Base-by-base conservation (phyloP, 2,329 filamentous ascomycete genomes). In the Monilinia polystroma region DNA sequence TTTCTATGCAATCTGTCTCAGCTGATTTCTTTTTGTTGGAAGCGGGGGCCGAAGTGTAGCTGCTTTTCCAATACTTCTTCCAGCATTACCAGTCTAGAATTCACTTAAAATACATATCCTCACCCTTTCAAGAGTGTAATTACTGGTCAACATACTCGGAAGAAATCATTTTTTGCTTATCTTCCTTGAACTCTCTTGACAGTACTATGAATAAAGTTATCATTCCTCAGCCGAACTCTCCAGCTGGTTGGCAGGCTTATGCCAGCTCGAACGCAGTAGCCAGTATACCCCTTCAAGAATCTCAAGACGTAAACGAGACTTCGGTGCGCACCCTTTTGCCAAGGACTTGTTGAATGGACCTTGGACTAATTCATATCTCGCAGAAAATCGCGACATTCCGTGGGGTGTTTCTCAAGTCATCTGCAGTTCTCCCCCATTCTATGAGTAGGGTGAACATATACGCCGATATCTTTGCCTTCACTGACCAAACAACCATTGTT, bases 201-300 rank as follows among this genome's bases (percentile, higher is more conserved):
- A 3, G n/a, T 29, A 60, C 6, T 7, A 60, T 60, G 57, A 60
- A n/a, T 12, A 60, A 23, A 11, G 49, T 49, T 7, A 49, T 60
- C 12, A 60, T 60, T 0, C 57, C 57, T 18, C 57, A 60, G 43
- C 57, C 57, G 1, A 49, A 60, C 20, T 35, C 57, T 16, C 57
- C 57, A 60, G 29, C 57, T 49, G 57, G 57, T 7, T 60, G 57
- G 57, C 43, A 49, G 20, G 57, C 57, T 20, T 60, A 49, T 23
- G 57, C 57, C 5, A 60, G 16, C 45, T 47, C 45, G 12, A 20
- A 60, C 3, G 57, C 57, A 29, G 57, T 60, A 20, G 57, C 29
- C 20, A 60, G 20, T 23, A 60, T 60, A 10, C 57, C 57, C n/a
- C 57, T 60, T 20, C 57, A 60, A 23, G 43, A 11, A 49, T 29